Base-by-base conservation (phyloP, 352 stramenopile genomes). In the Aphanomyces astaci region DNA sequence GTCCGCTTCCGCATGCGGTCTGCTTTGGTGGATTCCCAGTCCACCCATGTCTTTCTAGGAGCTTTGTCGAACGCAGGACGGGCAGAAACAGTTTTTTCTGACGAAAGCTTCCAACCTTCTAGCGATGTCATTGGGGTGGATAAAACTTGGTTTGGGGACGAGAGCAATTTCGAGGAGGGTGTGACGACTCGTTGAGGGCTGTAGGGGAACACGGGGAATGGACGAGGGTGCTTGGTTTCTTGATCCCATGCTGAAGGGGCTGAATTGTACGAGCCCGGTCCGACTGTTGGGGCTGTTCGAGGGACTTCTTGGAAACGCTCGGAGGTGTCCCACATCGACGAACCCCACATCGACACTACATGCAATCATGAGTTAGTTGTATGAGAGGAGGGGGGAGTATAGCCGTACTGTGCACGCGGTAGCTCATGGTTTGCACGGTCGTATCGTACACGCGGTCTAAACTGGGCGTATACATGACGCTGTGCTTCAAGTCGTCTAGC, bases 381-480 rank as follows among this genome's bases (percentile, higher is more conserved):
- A 13, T 4, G 30, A 19, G 22, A 11, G 22, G 19, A 9, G 5
- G 39, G 22, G 10, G 24, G 43, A 49, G 49, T 64, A 7, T 22
- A 36, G n/a, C 7, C 43, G 46, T 68, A 68, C 62, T 51, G 32
- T 68, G 62, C 5, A 68, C 62, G 15, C 62, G 62, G 33, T 68
- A 68, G 48, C 62, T 32, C 28, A 68, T 31, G 1, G 62, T 51
- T n/a, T 60, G 43, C 49, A 32, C 28, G 11, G 39, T 52, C 15
- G 43, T 60, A 45, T 68, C 62, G 51, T 68, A 68, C 9, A 68
- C 49, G 19, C 51, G 43, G 27, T 68, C 62, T 17, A 68, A n/a
- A 4, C 10, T 59, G 43, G 62, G 62, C 24, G 28, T 24, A 33
- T 68, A 68, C 48, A 68, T 43, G 5, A 27, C 62, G 9, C 43